phyloP scores from a whole-genome alignment of 225 moss, liverwort and hornwort species.

The Pseudisothecium myosuroides region DNA sequence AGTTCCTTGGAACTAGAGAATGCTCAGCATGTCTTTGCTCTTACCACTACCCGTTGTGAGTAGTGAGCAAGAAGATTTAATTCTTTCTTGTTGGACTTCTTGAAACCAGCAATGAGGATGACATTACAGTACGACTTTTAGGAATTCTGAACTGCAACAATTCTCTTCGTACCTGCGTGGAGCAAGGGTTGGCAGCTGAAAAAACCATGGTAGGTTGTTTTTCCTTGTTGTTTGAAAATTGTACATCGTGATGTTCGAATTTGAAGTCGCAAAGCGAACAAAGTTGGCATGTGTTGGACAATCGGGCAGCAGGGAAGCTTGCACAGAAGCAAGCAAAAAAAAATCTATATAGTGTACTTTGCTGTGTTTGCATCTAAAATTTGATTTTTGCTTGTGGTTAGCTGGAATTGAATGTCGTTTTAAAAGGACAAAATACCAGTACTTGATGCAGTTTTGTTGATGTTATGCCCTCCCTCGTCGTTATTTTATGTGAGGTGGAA shows the following conservation, averaged over 20 bases:
- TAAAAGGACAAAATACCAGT: neutral
- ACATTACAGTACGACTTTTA: conserved; percentile 80
- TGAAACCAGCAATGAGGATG: conserved; percentile 83
- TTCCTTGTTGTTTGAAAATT: neutral
- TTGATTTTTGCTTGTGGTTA: neutral
- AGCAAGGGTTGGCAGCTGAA: conserved; percentile 79
- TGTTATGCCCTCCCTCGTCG: neutral
- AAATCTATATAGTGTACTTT: no score
- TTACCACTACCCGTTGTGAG: neutral
- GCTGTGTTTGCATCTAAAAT: neutral
- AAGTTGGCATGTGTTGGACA: no score
- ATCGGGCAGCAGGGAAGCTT: no score
- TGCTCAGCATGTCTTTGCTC: neutral
- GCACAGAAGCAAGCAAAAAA: no score
- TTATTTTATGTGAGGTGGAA: neutral
- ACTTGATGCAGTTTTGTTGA: neutral
- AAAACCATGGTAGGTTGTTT: conserved; percentile 65
- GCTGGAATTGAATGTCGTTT: neutral
- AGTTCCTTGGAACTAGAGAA: neutral
- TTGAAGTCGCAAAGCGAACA: no score
- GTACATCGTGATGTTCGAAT: neutral
- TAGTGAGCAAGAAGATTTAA: neutral
- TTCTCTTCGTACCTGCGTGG: conserved; percentile 78
- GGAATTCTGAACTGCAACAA: conserved; percentile 84
- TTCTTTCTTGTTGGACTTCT: conserved; percentile 3